Evolutionary conservation across 345 rosid species (phyloP).

Genomic region (Firmiana major): DNA sequence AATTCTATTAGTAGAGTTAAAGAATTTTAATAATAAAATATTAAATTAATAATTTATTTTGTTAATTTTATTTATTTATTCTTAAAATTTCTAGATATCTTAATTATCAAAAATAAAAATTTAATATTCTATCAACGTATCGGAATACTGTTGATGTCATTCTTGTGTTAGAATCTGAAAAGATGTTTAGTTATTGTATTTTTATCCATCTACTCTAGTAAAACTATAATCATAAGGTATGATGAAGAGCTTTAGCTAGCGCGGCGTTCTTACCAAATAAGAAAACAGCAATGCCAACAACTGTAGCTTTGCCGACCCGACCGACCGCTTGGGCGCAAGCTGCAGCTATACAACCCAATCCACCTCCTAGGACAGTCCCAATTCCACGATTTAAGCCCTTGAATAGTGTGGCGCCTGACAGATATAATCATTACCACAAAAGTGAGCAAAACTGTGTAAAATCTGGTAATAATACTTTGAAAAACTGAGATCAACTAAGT

Average conservation of each 20-base stretch:
- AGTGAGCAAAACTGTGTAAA: neutral
- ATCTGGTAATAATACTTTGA: neutral
- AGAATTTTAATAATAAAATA: too few species aligned
- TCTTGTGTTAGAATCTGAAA: too few species aligned
- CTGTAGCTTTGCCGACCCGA: slow-evolving; percentile 38
- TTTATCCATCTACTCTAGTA: too few species aligned
- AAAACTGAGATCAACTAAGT: neutral
- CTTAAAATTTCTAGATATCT: too few species aligned
- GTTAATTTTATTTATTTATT: too few species aligned
- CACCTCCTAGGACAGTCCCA: slow-evolving; percentile 64
- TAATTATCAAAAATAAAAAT: too few species aligned
- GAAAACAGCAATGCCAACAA: slow-evolving; percentile 41
- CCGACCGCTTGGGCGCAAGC: slow-evolving; percentile 37
- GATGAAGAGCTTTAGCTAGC: neutral
- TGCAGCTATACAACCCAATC: slow-evolving; percentile 50
- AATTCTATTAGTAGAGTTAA: too few species aligned
- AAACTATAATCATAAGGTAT: too few species aligned
- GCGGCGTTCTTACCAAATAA: slow-evolving; percentile 36
- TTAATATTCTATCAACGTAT: too few species aligned
- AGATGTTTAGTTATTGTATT: too few species aligned
- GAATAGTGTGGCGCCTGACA: slow-evolving; percentile 57
- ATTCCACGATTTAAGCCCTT: slow-evolving; percentile 65
- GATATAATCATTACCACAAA: neutral
- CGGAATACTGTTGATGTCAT: too few species aligned
- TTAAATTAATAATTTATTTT: too few species aligned